These are phyloP conservation scores for Amanita molliuscula DNA, from an alignment of 768 basidiomycete species.

Conservation along the genomic window DNA sequence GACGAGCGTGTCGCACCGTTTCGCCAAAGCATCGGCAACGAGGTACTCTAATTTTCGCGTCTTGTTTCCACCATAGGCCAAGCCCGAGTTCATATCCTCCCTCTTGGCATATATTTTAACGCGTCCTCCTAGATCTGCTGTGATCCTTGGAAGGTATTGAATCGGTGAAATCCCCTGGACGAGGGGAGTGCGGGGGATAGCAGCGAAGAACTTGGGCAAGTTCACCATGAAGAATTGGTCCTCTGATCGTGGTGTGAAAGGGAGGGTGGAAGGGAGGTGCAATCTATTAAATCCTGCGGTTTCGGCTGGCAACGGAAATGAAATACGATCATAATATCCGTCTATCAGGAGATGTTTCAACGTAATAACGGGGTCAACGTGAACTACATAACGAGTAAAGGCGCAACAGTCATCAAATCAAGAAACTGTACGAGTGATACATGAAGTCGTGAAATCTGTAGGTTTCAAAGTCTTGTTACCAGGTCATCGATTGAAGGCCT, in stretches of 20 bases:
- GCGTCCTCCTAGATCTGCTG: constrained; percentile 1
- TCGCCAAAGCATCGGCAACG: background rate
- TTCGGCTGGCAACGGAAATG: no score
- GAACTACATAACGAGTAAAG: no score
- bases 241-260: no score
- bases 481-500: constrained; percentile 11
- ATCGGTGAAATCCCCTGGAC: background rate
- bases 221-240: background rate
- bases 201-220: background rate
- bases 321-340: no score
- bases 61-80: constrained; percentile 3
- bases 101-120: constrained; percentile 2
- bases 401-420: no score
- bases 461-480: background rate
- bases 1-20: constrained; percentile 2
- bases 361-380: no score
- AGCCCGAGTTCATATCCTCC: constrained; percentile 3
- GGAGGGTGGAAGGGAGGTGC: no score
- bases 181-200: constrained; percentile 1
- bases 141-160: constrained; percentile 2
- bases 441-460: background rate
- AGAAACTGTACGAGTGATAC: background rate
- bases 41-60: constrained; percentile 3
- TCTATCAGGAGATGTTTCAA: no score
- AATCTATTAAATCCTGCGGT: no score